Base-by-base conservation (phyloP, 1,139 yeast species). In the Pichia sp. region DNA sequence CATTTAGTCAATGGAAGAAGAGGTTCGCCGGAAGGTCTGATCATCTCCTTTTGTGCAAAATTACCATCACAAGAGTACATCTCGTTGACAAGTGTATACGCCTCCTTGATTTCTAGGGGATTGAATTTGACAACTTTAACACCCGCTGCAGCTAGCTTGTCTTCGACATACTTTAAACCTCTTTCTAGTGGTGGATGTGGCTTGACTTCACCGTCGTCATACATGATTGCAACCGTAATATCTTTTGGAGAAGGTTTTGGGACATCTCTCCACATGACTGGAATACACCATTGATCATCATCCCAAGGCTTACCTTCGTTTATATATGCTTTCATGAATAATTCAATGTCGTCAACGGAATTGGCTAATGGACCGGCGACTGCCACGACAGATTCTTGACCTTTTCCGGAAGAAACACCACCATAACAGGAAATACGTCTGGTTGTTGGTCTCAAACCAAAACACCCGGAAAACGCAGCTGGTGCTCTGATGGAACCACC, bases 401-500 rank as follows among this genome's bases (percentile, higher is more conserved):
- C 81, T 42, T 58, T 72, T 51, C 80, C 79, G 23, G 77, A 65
- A 27, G 78, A 71, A 35, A 74, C 66, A 42, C 77, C 74, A 33
- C 83, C 81, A 44, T 55, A 50, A 43, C 64, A 59, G 43, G 83
- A 71, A 42, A 80, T 64, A 64, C 90, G 71, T 59, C 77, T 76
- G 4, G 82, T 67, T 6, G 86, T 70, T 38, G 90, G 90, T 62
- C 85, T 75, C 49, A 83, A 68, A 23, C 88, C 92, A 59, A 68
- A 76, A 48, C 75, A 62, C 28, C 87, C 87, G 41, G 80, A 73
- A 58, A 71, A 82, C 0, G 86, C 87, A 33, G 90, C 84, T 3
- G 92, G 94, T 6, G 74, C 79, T 58, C 92, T 73, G 52, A 84
- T 79, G 2, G 85, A 78, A 1, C 92, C 94, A 49, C 92, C 94